These are phyloP conservation scores for Cenchrus purpureus DNA, from an alignment of 176 grass and related monocot species.

Conservation along the genomic window DNA sequence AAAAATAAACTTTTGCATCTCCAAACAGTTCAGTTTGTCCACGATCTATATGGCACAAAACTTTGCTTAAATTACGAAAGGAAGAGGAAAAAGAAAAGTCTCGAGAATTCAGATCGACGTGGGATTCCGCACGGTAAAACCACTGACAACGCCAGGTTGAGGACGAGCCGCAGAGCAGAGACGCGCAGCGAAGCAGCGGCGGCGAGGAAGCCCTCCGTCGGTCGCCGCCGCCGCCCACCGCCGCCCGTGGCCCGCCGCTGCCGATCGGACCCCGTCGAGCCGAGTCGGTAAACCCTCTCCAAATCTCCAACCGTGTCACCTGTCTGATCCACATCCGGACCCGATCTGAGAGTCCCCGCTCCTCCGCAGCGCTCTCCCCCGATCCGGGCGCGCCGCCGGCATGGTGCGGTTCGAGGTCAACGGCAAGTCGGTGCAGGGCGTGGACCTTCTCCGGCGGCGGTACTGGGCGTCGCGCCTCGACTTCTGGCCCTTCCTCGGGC, in stretches of 20 bases:
- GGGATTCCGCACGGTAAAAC: conserved; percentile 48
- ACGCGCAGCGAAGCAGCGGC: conserved; percentile 18
- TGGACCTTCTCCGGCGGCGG: conserved; percentile 78
- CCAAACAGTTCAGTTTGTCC: not conserved
- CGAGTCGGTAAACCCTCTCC: conserved; percentile 25
- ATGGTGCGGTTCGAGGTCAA: conserved; percentile 88
- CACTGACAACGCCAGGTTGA: not conserved
- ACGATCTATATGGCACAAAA: not conserved
- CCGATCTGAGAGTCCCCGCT: conserved; percentile 47
- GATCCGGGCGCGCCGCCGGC: conserved; percentile 44
- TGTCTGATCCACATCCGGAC: conserved; percentile 19
- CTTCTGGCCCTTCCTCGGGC: conserved; percentile 87
- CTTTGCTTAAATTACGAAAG: not conserved
- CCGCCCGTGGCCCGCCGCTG: not conserved
- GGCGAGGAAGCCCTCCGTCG: conserved; percentile 38
- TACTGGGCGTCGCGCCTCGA: conserved; percentile 89
- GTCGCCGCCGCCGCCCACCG: conserved; percentile 30
- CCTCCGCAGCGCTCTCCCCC: conserved; percentile 24
- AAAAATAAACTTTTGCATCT: no score
- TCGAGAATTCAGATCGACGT: conserved; percentile 47
- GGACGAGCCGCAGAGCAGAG: conserved; percentile 18
- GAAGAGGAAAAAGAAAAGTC: conserved; percentile 27
- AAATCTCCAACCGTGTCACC: not conserved
- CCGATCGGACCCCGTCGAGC: conserved; percentile 31
- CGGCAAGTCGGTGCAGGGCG: conserved; percentile 91